Conservation (phyloP, 2,329 filamentous ascomycete genomes). For the Claviceps cyperi region DNA sequence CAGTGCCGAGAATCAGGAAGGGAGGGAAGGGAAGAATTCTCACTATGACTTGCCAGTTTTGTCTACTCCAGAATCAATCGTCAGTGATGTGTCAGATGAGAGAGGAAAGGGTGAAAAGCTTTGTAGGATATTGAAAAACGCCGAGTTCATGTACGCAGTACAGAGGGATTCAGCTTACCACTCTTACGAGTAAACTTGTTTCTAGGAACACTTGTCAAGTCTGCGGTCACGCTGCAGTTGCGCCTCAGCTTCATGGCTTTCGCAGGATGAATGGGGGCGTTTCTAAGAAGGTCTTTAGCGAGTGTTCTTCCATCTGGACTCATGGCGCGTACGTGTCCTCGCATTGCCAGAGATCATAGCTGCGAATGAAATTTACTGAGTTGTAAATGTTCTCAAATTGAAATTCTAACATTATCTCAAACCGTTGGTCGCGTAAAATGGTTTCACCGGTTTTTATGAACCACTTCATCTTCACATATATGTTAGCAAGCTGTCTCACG, state of each 20-base stretch:
- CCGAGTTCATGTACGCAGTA: background rate
- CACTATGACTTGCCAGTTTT: background rate
- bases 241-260: background rate
- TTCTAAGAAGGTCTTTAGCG: background rate
- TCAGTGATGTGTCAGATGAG: background rate
- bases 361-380: background rate
- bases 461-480: constrained; percentile 1
- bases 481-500: background rate
- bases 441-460: background rate
- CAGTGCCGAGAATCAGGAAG: background rate
- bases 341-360: background rate
- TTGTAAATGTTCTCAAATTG: background rate
- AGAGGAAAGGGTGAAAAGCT: background rate
- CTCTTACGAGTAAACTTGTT: background rate
- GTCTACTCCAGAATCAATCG: background rate
- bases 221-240: background rate
- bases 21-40: background rate
- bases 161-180: background rate
- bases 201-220: background rate
- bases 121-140: background rate
- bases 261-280: background rate
- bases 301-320: background rate
- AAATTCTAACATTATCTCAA: background rate
- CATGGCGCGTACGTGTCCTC: background rate
- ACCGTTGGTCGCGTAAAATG: background rate